phyloP scores from a whole-genome alignment of 768 basidiomycete genomes.

The Gymnopilus dilepis region DNA sequence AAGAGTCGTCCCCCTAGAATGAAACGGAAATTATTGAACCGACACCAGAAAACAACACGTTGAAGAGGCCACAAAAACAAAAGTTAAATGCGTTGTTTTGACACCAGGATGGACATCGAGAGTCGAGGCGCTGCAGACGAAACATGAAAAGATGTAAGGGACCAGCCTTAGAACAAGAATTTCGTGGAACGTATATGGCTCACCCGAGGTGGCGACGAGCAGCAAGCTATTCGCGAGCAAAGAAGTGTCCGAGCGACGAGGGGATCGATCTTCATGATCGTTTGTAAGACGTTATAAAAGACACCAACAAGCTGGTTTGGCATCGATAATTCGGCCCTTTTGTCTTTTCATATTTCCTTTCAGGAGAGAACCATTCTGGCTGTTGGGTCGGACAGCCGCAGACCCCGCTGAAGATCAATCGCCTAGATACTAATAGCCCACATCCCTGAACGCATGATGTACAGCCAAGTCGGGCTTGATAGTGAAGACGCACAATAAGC shows the following conservation, averaged over 20 bases:
- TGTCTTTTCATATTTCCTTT: not conserved
- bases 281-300: not conserved
- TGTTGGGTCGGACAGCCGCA: not conserved
- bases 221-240: not conserved
- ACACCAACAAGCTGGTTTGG: not conserved
- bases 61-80: not conserved
- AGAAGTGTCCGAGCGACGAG: not conserved
- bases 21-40: not conserved
- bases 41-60: not conserved
- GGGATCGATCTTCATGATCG: not conserved
- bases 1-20: not conserved
- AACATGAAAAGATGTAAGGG: not conserved
- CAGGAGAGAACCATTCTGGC: not conserved
- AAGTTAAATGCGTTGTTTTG: too few relatives aligned
- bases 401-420: not conserved
- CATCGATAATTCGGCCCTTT: too few relatives aligned
- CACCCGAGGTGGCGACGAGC: not conserved
- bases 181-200: not conserved
- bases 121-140: not conserved
- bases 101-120: not conserved
- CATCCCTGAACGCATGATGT: not conserved
- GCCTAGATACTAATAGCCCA: not conserved
- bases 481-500: too few relatives aligned
- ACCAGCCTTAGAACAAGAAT: not conserved
- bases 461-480: too few relatives aligned